Evolutionary conservation across 1,284 basidiomycete genomes (phyloP).

Genomic region (Polyporus tsugae): DNA sequence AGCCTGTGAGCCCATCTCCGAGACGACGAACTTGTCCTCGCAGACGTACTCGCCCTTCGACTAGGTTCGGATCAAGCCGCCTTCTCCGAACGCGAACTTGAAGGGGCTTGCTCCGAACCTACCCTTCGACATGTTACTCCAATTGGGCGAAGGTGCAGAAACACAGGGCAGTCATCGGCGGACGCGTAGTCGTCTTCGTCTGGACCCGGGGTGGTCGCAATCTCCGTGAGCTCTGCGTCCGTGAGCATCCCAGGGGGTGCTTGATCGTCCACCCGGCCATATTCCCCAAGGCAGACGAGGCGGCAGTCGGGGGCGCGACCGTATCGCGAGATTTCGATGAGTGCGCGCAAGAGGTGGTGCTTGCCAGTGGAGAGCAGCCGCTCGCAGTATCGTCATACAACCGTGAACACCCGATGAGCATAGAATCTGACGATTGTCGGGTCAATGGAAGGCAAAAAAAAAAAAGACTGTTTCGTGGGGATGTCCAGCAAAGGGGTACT

Average conservation of each 20-base stretch:
- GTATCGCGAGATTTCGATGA: not conserved
- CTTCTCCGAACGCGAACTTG: too few relatives aligned
- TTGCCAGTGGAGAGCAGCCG: constrained; percentile 15
- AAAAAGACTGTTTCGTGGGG: not conserved
- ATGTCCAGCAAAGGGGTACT: too few relatives aligned
- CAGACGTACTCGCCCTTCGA: constrained; percentile 14
- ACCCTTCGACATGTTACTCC: constrained; percentile 12
- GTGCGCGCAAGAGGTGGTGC: constrained; percentile 4
- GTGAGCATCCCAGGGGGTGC: constrained; percentile 26
- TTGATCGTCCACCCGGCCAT: constrained; percentile 9
- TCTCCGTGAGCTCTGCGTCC: constrained; percentile 10
- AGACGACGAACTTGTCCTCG: not conserved
- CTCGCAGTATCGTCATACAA: constrained; percentile 20
- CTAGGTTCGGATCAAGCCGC: too few relatives aligned
- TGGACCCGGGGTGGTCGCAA: not conserved
- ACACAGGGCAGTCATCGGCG: not conserved
- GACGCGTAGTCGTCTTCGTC: not conserved
- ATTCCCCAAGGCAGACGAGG: constrained; percentile 31
- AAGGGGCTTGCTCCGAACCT: too few relatives aligned
- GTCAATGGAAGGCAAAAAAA: not conserved
- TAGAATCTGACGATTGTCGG: not conserved
- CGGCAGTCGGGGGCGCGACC: constrained; percentile 22
- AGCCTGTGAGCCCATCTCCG: not conserved
- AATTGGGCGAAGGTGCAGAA: not conserved
- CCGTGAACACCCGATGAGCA: not conserved